phyloP scores from a whole-genome alignment of 352 stramenopile species.

The Peronosclerospora sorghi region DNA sequence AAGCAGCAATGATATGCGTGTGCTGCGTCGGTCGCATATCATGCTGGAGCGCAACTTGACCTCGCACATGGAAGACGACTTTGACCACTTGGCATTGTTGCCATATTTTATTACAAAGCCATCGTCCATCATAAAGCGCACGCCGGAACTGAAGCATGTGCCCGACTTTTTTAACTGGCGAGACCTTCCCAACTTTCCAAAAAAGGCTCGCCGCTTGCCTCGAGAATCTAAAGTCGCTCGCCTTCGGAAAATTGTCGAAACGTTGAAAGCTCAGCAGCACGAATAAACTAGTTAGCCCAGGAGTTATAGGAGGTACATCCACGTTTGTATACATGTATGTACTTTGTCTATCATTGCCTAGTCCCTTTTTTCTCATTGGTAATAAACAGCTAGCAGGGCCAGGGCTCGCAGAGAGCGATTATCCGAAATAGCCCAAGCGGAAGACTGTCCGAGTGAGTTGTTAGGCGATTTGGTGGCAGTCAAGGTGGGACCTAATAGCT shows the following conservation, averaged over 20 bases:
- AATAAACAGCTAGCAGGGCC: neutral
- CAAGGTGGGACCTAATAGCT: too few species aligned
- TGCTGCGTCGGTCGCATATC: conserved; percentile 39
- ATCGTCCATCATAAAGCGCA: conserved; percentile 18
- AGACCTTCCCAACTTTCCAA: conserved; percentile 33
- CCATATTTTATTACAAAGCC: conserved; percentile 41
- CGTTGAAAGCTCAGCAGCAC: conserved; percentile 21
- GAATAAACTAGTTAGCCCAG: conserved; percentile 13
- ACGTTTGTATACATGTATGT: too few species aligned
- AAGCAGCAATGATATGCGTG: conserved; percentile 30
- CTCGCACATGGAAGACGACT: conserved; percentile 41
- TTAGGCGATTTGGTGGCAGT: neutral
- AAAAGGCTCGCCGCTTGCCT: conserved; percentile 9
- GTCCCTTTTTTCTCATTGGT: neutral
- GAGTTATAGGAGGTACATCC: neutral
- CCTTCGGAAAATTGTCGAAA: conserved; percentile 22
- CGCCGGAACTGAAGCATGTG: conserved; percentile 28
- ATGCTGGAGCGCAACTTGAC: conserved; percentile 51
- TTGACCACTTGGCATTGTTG: conserved; percentile 42
- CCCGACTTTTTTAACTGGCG: conserved; percentile 35
- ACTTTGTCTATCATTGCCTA: neutral
- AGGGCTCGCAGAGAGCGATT: conserved; percentile 7
- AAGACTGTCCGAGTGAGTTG: conserved; percentile 6
- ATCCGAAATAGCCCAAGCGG: too few species aligned
- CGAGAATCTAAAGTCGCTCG: conserved; percentile 10